A percentile compares a stretch with the other conserved stretches of the same genome.
phyloP scores from a whole-genome alignment of 2,329 filamentous ascomycete species.

The Talaromyces amestolkiae region DNA sequence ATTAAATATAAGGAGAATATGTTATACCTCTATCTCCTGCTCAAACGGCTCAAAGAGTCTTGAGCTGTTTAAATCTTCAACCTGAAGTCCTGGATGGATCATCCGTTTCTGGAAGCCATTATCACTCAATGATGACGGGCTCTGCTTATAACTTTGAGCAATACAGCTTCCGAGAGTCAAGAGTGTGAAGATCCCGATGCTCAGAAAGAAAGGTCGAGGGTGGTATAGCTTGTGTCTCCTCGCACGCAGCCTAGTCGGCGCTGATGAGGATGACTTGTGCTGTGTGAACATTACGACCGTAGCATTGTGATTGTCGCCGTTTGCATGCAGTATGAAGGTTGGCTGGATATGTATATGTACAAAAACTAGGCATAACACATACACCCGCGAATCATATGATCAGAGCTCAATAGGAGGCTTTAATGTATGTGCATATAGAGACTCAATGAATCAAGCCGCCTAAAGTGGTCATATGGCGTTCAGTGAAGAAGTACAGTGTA shows the following conservation, averaged over 20 bases:
- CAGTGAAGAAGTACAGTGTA: not conserved
- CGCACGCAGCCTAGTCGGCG: constrained; percentile 25
- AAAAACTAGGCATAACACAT: too few species aligned
- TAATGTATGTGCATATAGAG: not conserved
- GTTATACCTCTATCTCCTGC: constrained; percentile 15
- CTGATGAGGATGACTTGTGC: constrained; percentile 24
- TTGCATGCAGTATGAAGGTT: not conserved
- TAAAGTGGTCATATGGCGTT: not conserved
- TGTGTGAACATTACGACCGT: constrained; percentile 30
- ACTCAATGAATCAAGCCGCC: not conserved
- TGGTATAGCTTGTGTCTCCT: constrained; percentile 32
- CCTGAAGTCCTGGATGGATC: not conserved
- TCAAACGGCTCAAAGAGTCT: not conserved
- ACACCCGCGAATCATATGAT: too few species aligned
- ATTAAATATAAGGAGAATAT: not conserved
- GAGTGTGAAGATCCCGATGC: constrained; percentile 38
- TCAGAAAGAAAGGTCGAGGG: constrained; percentile 47
- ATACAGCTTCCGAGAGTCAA: constrained; percentile 34
- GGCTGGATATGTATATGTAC: not conserved
- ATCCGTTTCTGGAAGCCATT: constrained; percentile 11
- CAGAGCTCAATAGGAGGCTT: too few species aligned
- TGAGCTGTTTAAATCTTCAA: not conserved
- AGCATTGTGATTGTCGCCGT: constrained; percentile 26
- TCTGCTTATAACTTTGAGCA: not conserved
- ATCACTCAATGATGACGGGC: not conserved